Evolutionary conservation across 1,139 yeast species (phyloP).

Genomic region (Debaryomycetaceae sp.): DNA sequence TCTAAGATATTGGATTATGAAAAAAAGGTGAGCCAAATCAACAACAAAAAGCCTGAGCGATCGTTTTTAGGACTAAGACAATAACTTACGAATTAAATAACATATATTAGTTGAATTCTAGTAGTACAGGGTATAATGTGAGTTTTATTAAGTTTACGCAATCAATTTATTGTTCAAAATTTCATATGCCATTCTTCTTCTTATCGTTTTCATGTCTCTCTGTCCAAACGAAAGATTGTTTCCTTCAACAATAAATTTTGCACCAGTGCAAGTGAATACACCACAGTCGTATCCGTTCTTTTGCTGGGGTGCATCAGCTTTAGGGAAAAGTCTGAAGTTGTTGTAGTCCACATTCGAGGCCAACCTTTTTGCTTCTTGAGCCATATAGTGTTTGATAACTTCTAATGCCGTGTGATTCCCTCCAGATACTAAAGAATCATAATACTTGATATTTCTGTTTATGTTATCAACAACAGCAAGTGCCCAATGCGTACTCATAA

Average conservation of each 20-base stretch:
- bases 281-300: constrained; percentile 94
- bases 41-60: constrained; percentile 5
- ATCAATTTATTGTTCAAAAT: constrained; percentile 22
- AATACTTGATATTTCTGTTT: constrained; percentile 58
- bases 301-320: constrained; percentile 72
- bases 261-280: constrained; percentile 82
- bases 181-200: constrained; percentile 69
- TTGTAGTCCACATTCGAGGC: constrained; percentile 32
- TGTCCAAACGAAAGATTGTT: constrained; percentile 55
- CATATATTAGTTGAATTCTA: no score
- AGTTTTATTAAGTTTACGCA: no score
- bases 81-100: no score
- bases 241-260: constrained; percentile 54
- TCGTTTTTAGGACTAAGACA: constrained; percentile 11
- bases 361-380: constrained; percentile 50
- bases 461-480: constrained; percentile 72
- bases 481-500: constrained; percentile 90
- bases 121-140: no score
- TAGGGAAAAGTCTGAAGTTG: constrained; percentile 29
- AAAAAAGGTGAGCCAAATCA: constrained; percentile 19
- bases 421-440: constrained; percentile 68
- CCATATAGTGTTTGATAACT: constrained; percentile 57
- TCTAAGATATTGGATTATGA: constrained; percentile 45
- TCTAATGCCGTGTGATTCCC: constrained; percentile 57
- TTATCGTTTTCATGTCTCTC: constrained; percentile 63